Evolutionary conservation across 1,284 basidiomycete species (phyloP), one percentile per base, ranked within the genome.

Genomic region (Gymnopus androsaceus): DNA sequence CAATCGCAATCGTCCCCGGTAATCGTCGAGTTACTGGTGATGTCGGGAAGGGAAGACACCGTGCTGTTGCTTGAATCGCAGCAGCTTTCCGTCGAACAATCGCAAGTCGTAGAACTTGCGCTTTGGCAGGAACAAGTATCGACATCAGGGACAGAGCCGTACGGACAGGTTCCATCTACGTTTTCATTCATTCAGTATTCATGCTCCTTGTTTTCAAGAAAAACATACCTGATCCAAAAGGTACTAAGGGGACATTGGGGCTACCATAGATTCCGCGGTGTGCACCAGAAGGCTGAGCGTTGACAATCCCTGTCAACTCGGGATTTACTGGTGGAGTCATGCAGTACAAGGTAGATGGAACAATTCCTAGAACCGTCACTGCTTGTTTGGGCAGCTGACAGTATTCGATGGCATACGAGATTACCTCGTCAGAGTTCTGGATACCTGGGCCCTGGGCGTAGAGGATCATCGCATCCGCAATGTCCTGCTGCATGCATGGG

Each of bases 381-480:
- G 76, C 70, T 56, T 76, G 72, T 33, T 78, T 71, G 2, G 77
- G 66, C 56, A 78, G 72, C 53, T 68, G 59, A 19, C 74, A 69
- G 62, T 77, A 80, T 11, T 65, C 64, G 33, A 77, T 59, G 11
- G 77, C 78, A 37, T 74, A 71, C 12, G 71, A 66, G 58, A 79
- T 75, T 56, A 80, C 65, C 1, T 67, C 73, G 2, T 68, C 64
- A 45, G 60, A 62, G 67, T 79, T 78, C 9, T 56, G 66, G 38
- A 78, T 67, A 14, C 74, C 73, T 12, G 67, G 15, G 7, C 72
- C 74, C 57, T 80, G 79, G 28, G 78, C 77, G 50, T 77, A 80
- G 48, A 70, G 69, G 59, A 80, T 73, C 77, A 81, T 81, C 17
- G 66, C 67, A 61, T 81, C 78, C 3, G 77, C 76, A 49, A 73